Evolutionary conservation across 148 eudicot genomes (phyloP).

Genomic region (Camellia lanceoleosa): DNA sequence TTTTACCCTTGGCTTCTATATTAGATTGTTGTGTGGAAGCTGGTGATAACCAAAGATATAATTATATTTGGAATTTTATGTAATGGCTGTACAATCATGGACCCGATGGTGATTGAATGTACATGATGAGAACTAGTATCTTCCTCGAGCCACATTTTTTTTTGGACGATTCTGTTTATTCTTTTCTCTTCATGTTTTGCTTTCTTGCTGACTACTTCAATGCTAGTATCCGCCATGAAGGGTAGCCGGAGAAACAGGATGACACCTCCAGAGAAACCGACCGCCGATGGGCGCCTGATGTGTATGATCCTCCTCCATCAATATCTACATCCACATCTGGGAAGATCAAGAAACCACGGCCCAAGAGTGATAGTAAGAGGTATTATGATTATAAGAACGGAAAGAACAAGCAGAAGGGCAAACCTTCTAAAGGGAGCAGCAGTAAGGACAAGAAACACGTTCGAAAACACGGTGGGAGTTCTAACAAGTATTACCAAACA

Average conservation of each 20-base stretch:
- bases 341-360: slow-evolving; percentile 42
- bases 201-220: slow-evolving; percentile 34
- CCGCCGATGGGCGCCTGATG: slow-evolving; percentile 91
- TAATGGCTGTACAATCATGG: neutral
- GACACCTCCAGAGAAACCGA: slow-evolving; percentile 39
- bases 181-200: neutral
- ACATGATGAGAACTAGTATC: neutral
- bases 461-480: slow-evolving; percentile 35
- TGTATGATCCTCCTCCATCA: slow-evolving; percentile 74
- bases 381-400: slow-evolving; percentile 43
- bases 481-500: slow-evolving; percentile 29
- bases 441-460: slow-evolving; percentile 67
- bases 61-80: too few species aligned
- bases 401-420: slow-evolving; percentile 61
- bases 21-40: neutral
- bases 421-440: slow-evolving; percentile 21
- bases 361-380: slow-evolving; percentile 49
- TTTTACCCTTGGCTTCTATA: neutral
- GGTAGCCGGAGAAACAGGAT: slow-evolving; percentile 63
- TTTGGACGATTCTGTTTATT: neutral
- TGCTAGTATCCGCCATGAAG: slow-evolving; percentile 76
- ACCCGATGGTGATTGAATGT: neutral
- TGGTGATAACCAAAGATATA: neutral
- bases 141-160: neutral
- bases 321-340: slow-evolving; percentile 36